These are phyloP conservation scores for Dryas alaskensis DNA, from an alignment of 306 rosid genomes.

Conservation along the genomic window DNA sequence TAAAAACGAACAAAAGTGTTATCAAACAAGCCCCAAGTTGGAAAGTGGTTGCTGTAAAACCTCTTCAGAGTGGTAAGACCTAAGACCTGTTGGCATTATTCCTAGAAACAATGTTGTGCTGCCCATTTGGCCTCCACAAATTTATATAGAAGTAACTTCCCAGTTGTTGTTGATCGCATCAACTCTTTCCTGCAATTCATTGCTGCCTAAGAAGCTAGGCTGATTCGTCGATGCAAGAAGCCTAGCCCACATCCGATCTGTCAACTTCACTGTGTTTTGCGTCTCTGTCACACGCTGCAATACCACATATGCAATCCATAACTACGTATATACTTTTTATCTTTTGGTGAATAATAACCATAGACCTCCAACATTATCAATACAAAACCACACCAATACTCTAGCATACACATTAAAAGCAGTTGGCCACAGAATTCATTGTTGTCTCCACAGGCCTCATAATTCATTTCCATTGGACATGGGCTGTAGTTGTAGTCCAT, in stretches of 20 bases:
- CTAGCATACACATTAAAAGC: neutral
- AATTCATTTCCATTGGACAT: neutral
- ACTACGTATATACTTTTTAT: neutral
- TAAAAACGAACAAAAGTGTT: neutral
- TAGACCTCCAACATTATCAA: neutral
- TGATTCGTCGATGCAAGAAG: constrained; percentile 93
- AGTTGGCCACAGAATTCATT: neutral
- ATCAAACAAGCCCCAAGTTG: neutral
- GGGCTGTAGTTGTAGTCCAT: neutral
- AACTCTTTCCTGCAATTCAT: constrained; percentile 30
- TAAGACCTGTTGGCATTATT: constrained; percentile 1
- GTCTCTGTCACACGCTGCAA: constrained; percentile 86
- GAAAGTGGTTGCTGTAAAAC: neutral
- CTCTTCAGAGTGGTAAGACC: neutral
- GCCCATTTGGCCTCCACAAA: constrained; percentile 12
- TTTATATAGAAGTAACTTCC: constrained; percentile 28
- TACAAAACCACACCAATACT: neutral
- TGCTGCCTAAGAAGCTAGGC: constrained; percentile 60
- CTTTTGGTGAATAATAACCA: neutral
- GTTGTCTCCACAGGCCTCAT: neutral
- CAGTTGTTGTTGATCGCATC: constrained; percentile 30
- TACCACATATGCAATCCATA: constrained; percentile 16
- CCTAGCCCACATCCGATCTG: constrained; percentile 93
- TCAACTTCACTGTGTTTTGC: constrained; percentile 55
- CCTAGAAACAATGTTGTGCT: neutral